These are phyloP conservation scores for Penicillium nordicum DNA, from an alignment of 2,329 filamentous ascomycete genomes.

Conservation along the genomic window DNA sequence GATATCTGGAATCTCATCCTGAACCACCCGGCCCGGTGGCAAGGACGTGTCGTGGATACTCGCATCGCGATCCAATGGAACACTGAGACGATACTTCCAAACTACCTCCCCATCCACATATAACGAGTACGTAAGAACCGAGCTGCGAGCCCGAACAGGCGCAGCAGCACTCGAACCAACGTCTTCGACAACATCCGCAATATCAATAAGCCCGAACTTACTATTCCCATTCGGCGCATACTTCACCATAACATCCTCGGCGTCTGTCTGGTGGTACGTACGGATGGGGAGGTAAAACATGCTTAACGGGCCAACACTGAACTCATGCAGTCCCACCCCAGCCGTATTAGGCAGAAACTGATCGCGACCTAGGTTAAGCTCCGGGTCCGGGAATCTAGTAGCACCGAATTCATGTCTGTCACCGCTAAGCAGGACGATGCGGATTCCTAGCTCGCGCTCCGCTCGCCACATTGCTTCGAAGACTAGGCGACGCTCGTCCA, in stretches of 20 bases:
- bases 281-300: conserved; percentile 89
- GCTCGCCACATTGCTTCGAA: conserved; percentile 92
- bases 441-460: conserved; percentile 64
- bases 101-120: conserved; percentile 76
- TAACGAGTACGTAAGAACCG: conserved; percentile 72
- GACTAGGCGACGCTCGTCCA: conserved; percentile 71
- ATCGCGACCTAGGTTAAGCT: conserved; percentile 16
- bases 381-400: conserved; percentile 63
- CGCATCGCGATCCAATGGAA: conserved; percentile 27
- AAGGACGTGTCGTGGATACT: conserved; percentile 14
- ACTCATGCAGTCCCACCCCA: conserved; percentile 66
- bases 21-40: conserved; percentile 32
- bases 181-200: conserved; percentile 60
- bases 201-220: conserved; percentile 82
- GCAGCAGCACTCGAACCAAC: conserved; percentile 13
- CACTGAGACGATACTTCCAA: conserved; percentile 59
- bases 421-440: conserved; percentile 80
- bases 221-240: conserved; percentile 78
- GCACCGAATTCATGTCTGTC: conserved; percentile 97
- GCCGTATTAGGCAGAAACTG: conserved; percentile 22
- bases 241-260: conserved; percentile 80
- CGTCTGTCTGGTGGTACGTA: conserved; percentile 77
- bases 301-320: conserved; percentile 83
- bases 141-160: conserved; percentile 37
- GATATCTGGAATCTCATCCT: conserved; percentile 25